Conservation (phyloP, 2,329 filamentous ascomycete genomes). For the Fusarium sp. region DNA sequence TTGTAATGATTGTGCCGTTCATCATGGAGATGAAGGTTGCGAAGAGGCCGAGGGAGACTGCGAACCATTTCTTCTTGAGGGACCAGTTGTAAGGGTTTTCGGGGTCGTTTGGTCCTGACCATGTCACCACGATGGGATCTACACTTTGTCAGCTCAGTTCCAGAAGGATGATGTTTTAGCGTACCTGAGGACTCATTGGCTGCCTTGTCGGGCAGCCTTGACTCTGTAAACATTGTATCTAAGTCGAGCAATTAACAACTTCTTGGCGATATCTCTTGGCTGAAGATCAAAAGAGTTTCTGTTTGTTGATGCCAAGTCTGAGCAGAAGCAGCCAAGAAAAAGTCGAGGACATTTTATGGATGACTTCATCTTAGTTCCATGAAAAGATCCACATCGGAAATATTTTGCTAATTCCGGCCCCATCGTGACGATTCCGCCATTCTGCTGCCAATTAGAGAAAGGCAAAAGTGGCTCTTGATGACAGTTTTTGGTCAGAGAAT, state of each 20-base stretch:
- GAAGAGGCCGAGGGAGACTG: conserved; percentile 18
- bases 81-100: conserved; percentile 34
- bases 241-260: too few species aligned
- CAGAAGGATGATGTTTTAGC: too few species aligned
- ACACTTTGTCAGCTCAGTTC: not conserved
- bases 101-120: conserved; percentile 15
- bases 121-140: conserved; percentile 14
- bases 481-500: not conserved
- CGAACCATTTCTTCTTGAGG: conserved; percentile 26
- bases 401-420: conserved; percentile 16
- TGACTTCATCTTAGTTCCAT: conserved; percentile 17
- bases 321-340: conserved; percentile 8
- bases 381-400: not conserved
- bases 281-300: not conserved
- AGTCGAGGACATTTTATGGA: not conserved
- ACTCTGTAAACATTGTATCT: not conserved
- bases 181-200: not conserved
- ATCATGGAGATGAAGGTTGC: conserved; percentile 30
- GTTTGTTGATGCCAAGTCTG: conserved; percentile 22
- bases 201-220: not conserved
- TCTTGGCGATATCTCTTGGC: conserved; percentile 9
- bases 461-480: not conserved
- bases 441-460: not conserved
- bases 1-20: conserved; percentile 36
- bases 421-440: not conserved